Evolutionary conservation across 768 basidiomycete species (phyloP), one percentile per base, ranked within the genome.

Genomic region (Boletus pseudopeckii): DNA sequence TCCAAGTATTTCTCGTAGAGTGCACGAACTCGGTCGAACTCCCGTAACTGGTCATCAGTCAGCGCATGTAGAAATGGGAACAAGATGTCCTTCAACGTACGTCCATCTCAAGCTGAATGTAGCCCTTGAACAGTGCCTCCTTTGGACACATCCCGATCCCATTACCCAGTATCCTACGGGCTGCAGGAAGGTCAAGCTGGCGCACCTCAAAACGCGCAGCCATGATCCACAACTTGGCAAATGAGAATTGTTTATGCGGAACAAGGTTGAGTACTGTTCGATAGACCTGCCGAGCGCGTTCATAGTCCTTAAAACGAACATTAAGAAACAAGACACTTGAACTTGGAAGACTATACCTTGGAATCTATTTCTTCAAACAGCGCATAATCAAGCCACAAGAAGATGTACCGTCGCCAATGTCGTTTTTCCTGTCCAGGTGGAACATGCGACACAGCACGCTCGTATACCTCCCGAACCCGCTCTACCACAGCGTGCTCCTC

Each of bases 91-190:
- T 50, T 53, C 17, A 11, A 70, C 81, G 30, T 72, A 90, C 90
- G 67, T 94, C 90, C 60, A 94, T 84, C 71, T 96, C 93, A 13
- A 97, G 76, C 59, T 96, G 90, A 56, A 98, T 93, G 67, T 99
- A 99, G 2, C 90, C 90, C 64, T 95, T 94, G 82, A 98, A 97
- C 33, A 99, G 73, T 30, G 86, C 84, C 66, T 96, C 93, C 66
- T 98, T 99, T 0, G 97, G 92, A 64, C 90, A 95, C 86, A 97
- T 88, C 5, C 97, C 97, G 55, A 99, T 91, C 4, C 86, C 89
- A 0, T 86, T 80, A 5, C 97, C 97, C 22, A 99, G 74, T 40
- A 95, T 80, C 69, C 92, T 98, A 41, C 96, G 80, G 4, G 95
- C 96, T 24, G 92, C 85, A 17, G 77, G 73, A 39, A 99, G 72